Base-by-base conservation (phyloP, 1,139 yeast species). In the Lodderomyces jiufengensis region DNA sequence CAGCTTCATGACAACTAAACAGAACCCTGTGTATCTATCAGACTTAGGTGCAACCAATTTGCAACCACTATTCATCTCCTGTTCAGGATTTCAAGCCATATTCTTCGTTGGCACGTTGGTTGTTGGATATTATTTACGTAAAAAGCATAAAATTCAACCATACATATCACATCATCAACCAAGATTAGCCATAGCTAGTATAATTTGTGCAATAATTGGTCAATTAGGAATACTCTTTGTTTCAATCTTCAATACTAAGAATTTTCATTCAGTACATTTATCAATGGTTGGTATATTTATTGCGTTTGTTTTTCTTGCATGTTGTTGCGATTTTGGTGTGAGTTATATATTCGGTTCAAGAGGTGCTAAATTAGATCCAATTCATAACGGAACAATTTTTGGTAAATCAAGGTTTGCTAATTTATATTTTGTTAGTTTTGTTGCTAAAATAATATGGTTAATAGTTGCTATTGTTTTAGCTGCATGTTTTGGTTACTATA, bases 31-130 rank as follows among this genome's bases (percentile, higher is more conserved):
- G 5, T 88, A 83, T 59, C 76, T 90, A 34, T 84, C 95, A 9
- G 87, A 87, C 52, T 73, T 87, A 37, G 95, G 90, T 5, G 95
- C 96, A 10, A 84, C 95, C 2, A 80, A 80, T 50, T 64, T 86
- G 36, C 85, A 86, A 53, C 95, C 95, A 2, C 61, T 87, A 14
- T 88, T 88, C 59, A 86, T 88, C 31, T 64, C 84, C n/a, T 80
- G 95, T 52, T 67, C 85, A 3, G 86, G 81, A 0, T 73, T 80
- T 55, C 95, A 86, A 61, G 95, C 88, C 13, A 65, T 85, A 11
- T 80, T 85, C 50, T 85, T 78, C 50, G 79, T 79, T 27, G 72
- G 86, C n/a, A 73, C 90, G 1, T 60, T 80, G 32, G 54, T 67
- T n/a, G 64, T 78, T 54, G 90, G 81, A 49, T 66, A 67, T 36